These are phyloP conservation scores for Polytolypa hystricis DNA, from an alignment of 2,329 filamentous ascomycete species.

Conservation along the genomic window DNA sequence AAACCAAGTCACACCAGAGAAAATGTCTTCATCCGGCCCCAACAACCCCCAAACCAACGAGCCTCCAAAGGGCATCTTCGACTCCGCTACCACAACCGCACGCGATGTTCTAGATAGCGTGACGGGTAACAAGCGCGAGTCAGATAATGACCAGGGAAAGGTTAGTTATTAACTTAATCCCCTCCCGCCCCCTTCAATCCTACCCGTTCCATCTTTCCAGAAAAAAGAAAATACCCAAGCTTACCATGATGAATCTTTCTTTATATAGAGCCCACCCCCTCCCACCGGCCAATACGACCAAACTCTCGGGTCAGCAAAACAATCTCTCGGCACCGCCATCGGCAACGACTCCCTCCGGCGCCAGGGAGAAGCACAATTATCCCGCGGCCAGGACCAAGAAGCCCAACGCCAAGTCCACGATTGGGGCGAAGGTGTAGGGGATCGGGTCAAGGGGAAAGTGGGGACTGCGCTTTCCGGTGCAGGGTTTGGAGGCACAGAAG, in stretches of 20 bases:
- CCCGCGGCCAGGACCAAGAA: constrained; percentile 68
- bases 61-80: too few relatives aligned
- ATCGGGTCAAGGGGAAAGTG: constrained; percentile 59
- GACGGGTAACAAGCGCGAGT: not conserved
- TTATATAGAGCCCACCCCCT: constrained; percentile 12
- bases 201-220: too few relatives aligned
- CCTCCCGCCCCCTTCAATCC: too few relatives aligned
- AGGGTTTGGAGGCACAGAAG: constrained; percentile 59
- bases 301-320: constrained; percentile 76
- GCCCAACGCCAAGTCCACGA: constrained; percentile 72
- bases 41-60: too few relatives aligned
- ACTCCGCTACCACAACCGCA: not conserved
- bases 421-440: constrained; percentile 53
- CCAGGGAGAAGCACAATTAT: constrained; percentile 65
- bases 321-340: constrained; percentile 62
- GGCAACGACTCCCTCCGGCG: constrained; percentile 67
- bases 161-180: not conserved
- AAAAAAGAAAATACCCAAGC: not conserved
- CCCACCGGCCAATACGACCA: constrained; percentile 70
- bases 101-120: not conserved
- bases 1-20: too few relatives aligned
- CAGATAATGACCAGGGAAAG: not conserved
- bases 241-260: not conserved
- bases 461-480: constrained; percentile 54
- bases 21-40: too few relatives aligned